Evolutionary conservation across 2,329 filamentous ascomycete genomes (phyloP).

Genomic region (Aureobasidium sp.): DNA sequence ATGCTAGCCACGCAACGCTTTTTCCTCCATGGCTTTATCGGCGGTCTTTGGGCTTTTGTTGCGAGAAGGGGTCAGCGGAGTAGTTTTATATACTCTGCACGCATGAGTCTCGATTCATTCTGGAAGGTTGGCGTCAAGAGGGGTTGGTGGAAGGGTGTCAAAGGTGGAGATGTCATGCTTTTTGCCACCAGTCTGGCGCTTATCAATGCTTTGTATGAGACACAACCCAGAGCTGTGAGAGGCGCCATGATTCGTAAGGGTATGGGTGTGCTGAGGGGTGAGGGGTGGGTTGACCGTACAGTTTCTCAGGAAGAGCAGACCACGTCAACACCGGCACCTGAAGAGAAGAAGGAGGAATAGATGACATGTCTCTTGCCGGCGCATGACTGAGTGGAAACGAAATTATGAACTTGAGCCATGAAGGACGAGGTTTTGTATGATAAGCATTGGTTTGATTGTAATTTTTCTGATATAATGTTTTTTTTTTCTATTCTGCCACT

Average conservation of each 20-base stretch:
- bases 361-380: neutral
- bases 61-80: conserved; percentile 57
- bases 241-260: conserved; percentile 63
- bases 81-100: conserved; percentile 71
- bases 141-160: conserved; percentile 76
- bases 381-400: neutral
- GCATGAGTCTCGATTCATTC: conserved; percentile 70
- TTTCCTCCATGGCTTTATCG: conserved; percentile 80
- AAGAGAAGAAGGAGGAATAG: conserved; percentile 7
- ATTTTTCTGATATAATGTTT: neutral
- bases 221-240: conserved; percentile 58
- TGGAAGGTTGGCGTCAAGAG: conserved; percentile 95
- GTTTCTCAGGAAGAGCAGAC: neutral
- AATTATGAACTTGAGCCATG: neutral
- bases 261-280: conserved; percentile 65
- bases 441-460: neutral
- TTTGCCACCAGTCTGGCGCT: conserved; percentile 74
- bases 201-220: conserved; percentile 71
- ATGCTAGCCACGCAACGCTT: conserved; percentile 77
- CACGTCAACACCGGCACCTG: neutral
- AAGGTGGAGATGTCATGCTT: conserved; percentile 75
- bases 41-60: conserved; percentile 77
- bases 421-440: neutral
- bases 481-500: neutral
- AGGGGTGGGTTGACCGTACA: conserved; percentile 29